Base-by-base conservation (phyloP, 306 rosid species). In the Malus fusca region DNA sequence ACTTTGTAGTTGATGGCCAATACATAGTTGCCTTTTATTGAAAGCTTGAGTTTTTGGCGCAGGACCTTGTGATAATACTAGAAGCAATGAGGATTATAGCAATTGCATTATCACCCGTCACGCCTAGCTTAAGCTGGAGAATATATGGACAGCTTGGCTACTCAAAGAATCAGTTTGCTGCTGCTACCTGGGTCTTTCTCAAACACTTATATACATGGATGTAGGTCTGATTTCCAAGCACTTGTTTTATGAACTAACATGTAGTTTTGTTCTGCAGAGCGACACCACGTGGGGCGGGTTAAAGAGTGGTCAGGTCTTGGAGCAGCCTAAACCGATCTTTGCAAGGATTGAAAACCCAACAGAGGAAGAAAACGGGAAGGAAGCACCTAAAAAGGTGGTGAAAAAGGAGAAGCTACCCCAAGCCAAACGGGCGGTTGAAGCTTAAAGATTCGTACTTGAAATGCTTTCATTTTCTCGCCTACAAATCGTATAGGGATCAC, bases 261-360 rank as follows among this genome's bases (percentile, higher is more conserved):
- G 59, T 64, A 76, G 72, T 74, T 78, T 82, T 74, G 76, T 43
- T 17, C 73, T 84, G 83, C 75, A 90, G 98, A 78, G 80, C 14
- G 97, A 90, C 83, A 92, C 96, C 70, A 46, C 73, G 74, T 95
- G 98, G 98, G 98, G 98, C 55, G 97, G 93, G 63, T 89, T 95
- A 31, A 89, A 83, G 81, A 88, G 88, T 69, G 98, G 96, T 46
- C 96, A 89, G 80, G 89, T 92, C 56, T 88, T 90, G 97, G 93
- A 91, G 75, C 85, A 86, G 75, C 97, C 98, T 35, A 80, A 87
- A 59, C 98, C 97, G 28, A 77, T 92, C 43, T 92, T 95, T 83
- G 92, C 88, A 7, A 85, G 90, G 89, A 90, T 95, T 87, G 97
- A 92, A 85, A 87, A 71, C 76, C 85, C 43, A 82, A 77, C 81